Percentiles rank a stretch among this genome's conserved stretches.
phyloP scores from a whole-genome alignment of 495 filamentous ascomycete species.

The Lichina pygmaea region DNA sequence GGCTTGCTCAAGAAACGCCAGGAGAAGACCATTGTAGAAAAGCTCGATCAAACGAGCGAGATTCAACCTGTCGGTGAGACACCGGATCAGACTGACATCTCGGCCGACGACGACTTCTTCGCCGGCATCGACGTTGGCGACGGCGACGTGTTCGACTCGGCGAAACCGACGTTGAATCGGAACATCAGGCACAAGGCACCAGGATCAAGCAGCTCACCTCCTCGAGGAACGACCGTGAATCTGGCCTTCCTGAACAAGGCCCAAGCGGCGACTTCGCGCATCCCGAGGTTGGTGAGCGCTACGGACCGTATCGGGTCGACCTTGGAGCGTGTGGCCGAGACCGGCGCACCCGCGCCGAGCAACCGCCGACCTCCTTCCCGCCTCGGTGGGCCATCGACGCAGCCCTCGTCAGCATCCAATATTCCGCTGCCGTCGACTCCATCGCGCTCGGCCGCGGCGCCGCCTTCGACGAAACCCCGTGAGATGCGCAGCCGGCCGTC shows the following conservation, averaged over 20 bases:
- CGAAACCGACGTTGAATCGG: slow-evolving; percentile 65
- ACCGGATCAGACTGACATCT: not conserved
- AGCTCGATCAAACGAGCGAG: slow-evolving; percentile 3
- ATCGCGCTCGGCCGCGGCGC: slow-evolving; percentile 12
- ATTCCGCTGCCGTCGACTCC: slow-evolving; percentile 28
- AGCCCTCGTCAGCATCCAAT: slow-evolving; percentile 32
- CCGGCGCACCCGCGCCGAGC: slow-evolving; percentile 39
- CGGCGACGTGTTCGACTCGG: slow-evolving; percentile 51
- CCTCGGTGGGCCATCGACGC: slow-evolving; percentile 30
- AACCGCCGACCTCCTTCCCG: slow-evolving; percentile 34
- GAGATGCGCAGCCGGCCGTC: slow-evolving; percentile 29
- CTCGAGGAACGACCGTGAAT: slow-evolving; percentile 42
- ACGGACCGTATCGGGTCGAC: slow-evolving; percentile 41
- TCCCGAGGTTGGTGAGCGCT: slow-evolving; percentile 36
- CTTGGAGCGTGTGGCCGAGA: slow-evolving; percentile 81
- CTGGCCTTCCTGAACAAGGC: slow-evolving; percentile 61
- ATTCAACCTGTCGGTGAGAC: not conserved
- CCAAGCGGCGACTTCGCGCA: slow-evolving; percentile 19
- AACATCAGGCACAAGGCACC: slow-evolving; percentile 67
- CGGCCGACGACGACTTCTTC: slow-evolving; percentile 58
- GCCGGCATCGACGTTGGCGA: slow-evolving; percentile 68
- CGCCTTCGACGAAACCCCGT: slow-evolving; percentile 27
- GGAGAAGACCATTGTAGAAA: slow-evolving; percentile 8
- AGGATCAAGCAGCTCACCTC: slow-evolving; percentile 30
- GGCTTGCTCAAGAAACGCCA: slow-evolving; percentile 41